Evolutionary conservation across 306 rosid genomes (phyloP).

Genomic region (Begonia loranthoides): DNA sequence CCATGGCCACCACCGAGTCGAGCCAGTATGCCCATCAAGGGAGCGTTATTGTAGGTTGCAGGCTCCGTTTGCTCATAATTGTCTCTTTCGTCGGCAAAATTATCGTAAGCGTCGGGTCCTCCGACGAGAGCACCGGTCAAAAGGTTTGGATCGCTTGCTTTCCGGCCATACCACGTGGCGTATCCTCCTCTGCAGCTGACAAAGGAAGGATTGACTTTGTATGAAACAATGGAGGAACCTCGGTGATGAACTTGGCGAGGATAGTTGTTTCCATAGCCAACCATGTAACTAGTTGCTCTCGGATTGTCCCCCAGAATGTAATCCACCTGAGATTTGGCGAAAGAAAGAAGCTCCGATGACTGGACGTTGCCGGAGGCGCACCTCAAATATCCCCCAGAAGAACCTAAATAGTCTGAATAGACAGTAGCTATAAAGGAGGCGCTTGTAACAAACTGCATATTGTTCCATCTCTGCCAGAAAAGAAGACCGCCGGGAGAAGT

Average conservation of each 20-base stretch:
- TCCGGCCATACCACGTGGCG: slow-evolving; percentile 74
- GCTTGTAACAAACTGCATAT: slow-evolving; percentile 93
- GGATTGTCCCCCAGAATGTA: slow-evolving; percentile 97
- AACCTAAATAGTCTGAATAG: slow-evolving; percentile 82
- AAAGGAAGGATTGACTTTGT: slow-evolving; percentile 59
- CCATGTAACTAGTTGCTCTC: slow-evolving; percentile 94
- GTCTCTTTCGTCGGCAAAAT: slow-evolving; percentile 91
- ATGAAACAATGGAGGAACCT: slow-evolving; percentile 85
- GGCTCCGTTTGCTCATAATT: slow-evolving; percentile 97
- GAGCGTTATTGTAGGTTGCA: slow-evolving; percentile 98
- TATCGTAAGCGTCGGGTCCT: slow-evolving; percentile 96
- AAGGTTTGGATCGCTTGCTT: slow-evolving; percentile 66
- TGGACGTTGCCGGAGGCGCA: slow-evolving; percentile 61
- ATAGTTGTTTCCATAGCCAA: slow-evolving; percentile 85
- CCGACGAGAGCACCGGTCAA: slow-evolving; percentile 90
- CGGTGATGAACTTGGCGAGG: slow-evolving; percentile 91
- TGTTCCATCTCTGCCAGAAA: slow-evolving; percentile 94
- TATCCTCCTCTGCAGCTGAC: slow-evolving; percentile 88
- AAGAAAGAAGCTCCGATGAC: slow-evolving; percentile 59
- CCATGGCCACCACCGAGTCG: slow-evolving; percentile 54
- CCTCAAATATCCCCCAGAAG: slow-evolving; percentile 36
- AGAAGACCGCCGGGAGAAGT: slow-evolving; percentile 94
- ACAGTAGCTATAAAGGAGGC: slow-evolving; percentile 79
- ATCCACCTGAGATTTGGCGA: slow-evolving; percentile 85
- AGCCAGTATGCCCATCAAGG: slow-evolving; percentile 77